These are phyloP conservation scores for Diaporthe vexans DNA, from an alignment of 2,329 filamentous ascomycete species.

Conservation along the genomic window DNA sequence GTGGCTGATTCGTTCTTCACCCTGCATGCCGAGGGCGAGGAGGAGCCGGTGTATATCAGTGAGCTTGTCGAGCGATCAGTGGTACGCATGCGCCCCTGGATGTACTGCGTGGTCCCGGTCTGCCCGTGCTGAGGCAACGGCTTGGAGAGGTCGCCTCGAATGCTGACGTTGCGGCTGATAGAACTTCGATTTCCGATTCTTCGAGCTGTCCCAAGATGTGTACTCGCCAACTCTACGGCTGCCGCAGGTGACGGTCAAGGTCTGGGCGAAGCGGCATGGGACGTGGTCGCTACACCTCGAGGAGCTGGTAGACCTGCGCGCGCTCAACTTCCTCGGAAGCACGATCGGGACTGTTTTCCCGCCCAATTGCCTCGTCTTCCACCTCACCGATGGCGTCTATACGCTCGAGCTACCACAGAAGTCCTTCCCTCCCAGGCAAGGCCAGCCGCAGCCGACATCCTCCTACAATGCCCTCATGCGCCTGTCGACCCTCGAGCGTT, in stretches of 20 bases:
- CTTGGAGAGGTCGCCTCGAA: neutral
- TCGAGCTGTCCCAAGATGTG: conserved; percentile 76
- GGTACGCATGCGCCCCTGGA: conserved; percentile 51
- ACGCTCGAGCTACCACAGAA: conserved; percentile 77
- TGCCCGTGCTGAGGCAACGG: neutral
- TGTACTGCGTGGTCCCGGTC: neutral
- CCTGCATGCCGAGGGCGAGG: conserved; percentile 75
- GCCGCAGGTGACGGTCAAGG: conserved; percentile 74
- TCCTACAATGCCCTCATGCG: conserved; percentile 92
- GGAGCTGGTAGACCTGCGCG: conserved; percentile 77
- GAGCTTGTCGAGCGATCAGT: conserved; percentile 85
- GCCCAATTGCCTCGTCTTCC: conserved; percentile 85
- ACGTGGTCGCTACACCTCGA: conserved; percentile 77
- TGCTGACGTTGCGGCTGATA: conserved; percentile 47
- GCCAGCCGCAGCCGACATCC: conserved; percentile 71
- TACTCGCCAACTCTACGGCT: conserved; percentile 75
- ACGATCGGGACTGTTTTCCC: conserved; percentile 81
- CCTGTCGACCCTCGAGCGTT: conserved; percentile 88
- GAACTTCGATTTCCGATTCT: conserved; percentile 91
- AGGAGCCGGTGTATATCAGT: conserved; percentile 89
- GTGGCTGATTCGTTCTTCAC: conserved; percentile 94
- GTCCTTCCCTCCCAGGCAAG: conserved; percentile 65
- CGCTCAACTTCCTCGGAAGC: conserved; percentile 83
- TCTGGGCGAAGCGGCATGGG: conserved; percentile 78
- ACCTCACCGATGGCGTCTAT: conserved; percentile 89